A percentile compares a stretch with the other conserved stretches of the same genome.
Evolutionary conservation across 352 stramenopile genomes (phyloP).

Genomic region (Aphanomyces euteiches): DNA sequence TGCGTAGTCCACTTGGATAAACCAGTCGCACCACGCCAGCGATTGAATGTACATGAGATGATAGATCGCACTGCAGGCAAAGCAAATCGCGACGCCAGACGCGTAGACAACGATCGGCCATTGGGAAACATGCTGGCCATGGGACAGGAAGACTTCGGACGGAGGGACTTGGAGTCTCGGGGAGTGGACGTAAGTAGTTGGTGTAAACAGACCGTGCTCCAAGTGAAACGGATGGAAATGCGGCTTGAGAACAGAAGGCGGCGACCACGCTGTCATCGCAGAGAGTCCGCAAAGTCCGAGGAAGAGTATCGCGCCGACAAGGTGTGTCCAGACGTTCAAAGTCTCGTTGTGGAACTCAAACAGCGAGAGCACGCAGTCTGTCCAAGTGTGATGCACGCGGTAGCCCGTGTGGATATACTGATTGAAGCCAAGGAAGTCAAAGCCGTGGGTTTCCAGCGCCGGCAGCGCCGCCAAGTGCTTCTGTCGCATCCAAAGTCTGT

Average conservation of each 20-base stretch:
- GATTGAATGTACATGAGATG: slow-evolving; percentile 84
- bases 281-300: slow-evolving; percentile 38
- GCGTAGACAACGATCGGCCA: slow-evolving; percentile 86
- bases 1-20: slow-evolving; percentile 79
- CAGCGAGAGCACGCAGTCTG: slow-evolving; percentile 71
- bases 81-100: slow-evolving; percentile 70
- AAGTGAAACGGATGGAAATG: slow-evolving; percentile 4
- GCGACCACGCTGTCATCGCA: background rate
- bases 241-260: background rate
- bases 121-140: slow-evolving; percentile 73
- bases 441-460: slow-evolving; percentile 47
- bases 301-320: slow-evolving; percentile 82
- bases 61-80: slow-evolving; percentile 79
- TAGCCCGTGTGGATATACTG: slow-evolving; percentile 86
- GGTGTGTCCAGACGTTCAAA: slow-evolving; percentile 85
- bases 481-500: background rate
- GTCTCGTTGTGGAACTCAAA: slow-evolving; percentile 88
- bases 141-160: slow-evolving; percentile 61
- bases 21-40: slow-evolving; percentile 60
- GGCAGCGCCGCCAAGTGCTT: slow-evolving; percentile 54
- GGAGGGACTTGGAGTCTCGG: slow-evolving; percentile 68
- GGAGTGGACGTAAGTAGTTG: slow-evolving; percentile 42
- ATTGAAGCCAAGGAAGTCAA: slow-evolving; percentile 79
- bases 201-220: slow-evolving; percentile 11
- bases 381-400: slow-evolving; percentile 73